Percentiles rank a stretch among this genome's conserved stretches.
phyloP scores from a whole-genome alignment of 2,329 filamentous ascomycete genomes.

The Cytospora schulzeri region DNA sequence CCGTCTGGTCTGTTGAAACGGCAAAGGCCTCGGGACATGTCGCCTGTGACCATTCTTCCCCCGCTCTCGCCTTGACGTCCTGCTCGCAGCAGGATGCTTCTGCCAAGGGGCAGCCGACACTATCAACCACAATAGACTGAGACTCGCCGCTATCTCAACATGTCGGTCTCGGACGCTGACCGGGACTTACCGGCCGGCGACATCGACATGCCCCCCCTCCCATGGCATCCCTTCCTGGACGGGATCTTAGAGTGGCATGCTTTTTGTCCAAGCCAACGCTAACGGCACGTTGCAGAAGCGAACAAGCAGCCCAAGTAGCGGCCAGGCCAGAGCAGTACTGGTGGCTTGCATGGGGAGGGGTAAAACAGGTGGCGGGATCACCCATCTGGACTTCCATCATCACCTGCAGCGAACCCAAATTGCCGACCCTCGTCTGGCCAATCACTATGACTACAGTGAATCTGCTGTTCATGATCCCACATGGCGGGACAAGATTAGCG shows the following conservation, averaged over 20 bases:
- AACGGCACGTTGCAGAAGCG: constrained; percentile 27
- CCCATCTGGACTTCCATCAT: constrained; percentile 11
- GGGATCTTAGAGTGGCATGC: constrained; percentile 9
- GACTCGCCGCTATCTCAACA: not conserved
- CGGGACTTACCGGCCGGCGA: constrained; percentile 9
- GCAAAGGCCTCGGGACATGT: not conserved
- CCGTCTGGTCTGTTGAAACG: not conserved
- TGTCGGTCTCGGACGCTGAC: not conserved
- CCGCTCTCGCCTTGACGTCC: not conserved
- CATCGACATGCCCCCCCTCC: not conserved
- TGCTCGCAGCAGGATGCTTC: constrained; percentile 5
- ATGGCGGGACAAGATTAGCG: constrained; percentile 26
- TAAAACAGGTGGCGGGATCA: constrained; percentile 19
- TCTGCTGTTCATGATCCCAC: constrained; percentile 15
- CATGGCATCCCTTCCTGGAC: not conserved
- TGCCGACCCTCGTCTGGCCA: constrained; percentile 6
- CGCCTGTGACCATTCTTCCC: not conserved
- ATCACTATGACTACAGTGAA: constrained; percentile 10
- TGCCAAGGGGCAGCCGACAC: not conserved
- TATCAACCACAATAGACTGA: not conserved
- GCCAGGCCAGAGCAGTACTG: not conserved
- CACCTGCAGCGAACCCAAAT: constrained; percentile 16
- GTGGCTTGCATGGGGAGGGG: constrained; percentile 16
- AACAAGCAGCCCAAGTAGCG: constrained; percentile 7
- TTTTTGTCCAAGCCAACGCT: constrained; percentile 20